Evolutionary conservation across 2,329 filamentous ascomycete species (phyloP).

Genomic region (Chaetomium sp.): DNA sequence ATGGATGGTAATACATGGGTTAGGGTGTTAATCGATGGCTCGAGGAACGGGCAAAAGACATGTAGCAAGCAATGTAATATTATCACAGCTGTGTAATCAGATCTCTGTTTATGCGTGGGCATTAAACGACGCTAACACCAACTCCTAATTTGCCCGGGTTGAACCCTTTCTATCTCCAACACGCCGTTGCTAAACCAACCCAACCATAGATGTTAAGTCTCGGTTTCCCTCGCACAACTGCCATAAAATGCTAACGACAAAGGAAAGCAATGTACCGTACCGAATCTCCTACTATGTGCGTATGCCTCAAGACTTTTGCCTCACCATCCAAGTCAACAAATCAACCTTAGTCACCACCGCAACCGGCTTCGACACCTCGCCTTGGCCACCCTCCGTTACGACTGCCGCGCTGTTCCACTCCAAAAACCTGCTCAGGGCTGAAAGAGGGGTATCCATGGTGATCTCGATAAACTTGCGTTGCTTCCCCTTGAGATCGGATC

Average conservation of each 20-base stretch:
- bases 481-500: slow-evolving; percentile 34
- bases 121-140: slow-evolving; percentile 6
- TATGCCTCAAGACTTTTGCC: slow-evolving; percentile 38
- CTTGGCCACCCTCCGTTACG: slow-evolving; percentile 68
- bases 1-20: background rate
- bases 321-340: slow-evolving; percentile 85
- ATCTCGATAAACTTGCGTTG: slow-evolving; percentile 85
- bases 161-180: slow-evolving; percentile 17
- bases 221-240: slow-evolving; percentile 16
- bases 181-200: slow-evolving; percentile 5
- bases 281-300: background rate
- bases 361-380: slow-evolving; percentile 64
- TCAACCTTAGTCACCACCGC: slow-evolving; percentile 97
- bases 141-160: slow-evolving; percentile 23
- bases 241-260: background rate
- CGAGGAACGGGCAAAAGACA: background rate
- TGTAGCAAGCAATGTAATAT: background rate
- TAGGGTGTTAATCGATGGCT: background rate
- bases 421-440: slow-evolving; percentile 82
- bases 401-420: slow-evolving; percentile 97
- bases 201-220: slow-evolving; percentile 30
- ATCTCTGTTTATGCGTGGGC: slow-evolving; percentile 10
- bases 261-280: background rate
- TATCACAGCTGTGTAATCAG: background rate
- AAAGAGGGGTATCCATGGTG: slow-evolving; percentile 79